These are phyloP conservation scores for Zygosaccharomyces pseudorouxii DNA, from an alignment of 805 yeast genomes.

Conservation along the genomic window DNA sequence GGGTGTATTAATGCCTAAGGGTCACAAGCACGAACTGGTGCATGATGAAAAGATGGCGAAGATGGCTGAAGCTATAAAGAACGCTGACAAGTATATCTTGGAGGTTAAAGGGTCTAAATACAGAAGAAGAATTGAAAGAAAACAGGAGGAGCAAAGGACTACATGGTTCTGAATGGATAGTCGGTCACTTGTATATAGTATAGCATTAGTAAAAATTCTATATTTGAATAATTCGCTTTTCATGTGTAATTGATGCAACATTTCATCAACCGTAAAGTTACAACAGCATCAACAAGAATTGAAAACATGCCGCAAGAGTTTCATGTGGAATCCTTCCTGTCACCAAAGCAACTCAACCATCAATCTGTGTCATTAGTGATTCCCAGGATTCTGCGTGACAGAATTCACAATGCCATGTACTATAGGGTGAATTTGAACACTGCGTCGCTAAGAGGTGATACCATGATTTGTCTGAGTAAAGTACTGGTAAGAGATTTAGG, in stretches of 20 bases:
- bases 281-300: neutral
- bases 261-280: neutral
- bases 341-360: conserved; percentile 29
- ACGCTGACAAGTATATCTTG: conserved; percentile 61
- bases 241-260: neutral
- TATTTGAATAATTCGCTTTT: neutral
- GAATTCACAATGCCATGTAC: conserved; percentile 30
- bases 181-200: conserved; percentile 9
- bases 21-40: conserved; percentile 73
- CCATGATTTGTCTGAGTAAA: conserved; percentile 22
- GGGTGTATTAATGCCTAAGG: conserved; percentile 76
- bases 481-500: conserved; percentile 30
- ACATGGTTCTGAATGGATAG: conserved; percentile 16
- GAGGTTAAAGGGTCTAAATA: conserved; percentile 58
- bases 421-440: conserved; percentile 28
- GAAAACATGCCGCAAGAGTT: conserved; percentile 28
- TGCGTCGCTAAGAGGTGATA: conserved; percentile 29
- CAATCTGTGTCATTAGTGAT: conserved; percentile 34
- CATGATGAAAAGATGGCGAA: conserved; percentile 53
- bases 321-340: conserved; percentile 29
- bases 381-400: conserved; percentile 32
- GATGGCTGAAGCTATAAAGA: conserved; percentile 60
- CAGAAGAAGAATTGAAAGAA: conserved; percentile 42
- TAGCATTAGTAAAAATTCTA: neutral
- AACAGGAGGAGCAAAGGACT: conserved; percentile 25